Evolutionary conservation across 192 early-diverging fungal genomes (phyloP).

Genomic region (Lobosporangium transversale): DNA sequence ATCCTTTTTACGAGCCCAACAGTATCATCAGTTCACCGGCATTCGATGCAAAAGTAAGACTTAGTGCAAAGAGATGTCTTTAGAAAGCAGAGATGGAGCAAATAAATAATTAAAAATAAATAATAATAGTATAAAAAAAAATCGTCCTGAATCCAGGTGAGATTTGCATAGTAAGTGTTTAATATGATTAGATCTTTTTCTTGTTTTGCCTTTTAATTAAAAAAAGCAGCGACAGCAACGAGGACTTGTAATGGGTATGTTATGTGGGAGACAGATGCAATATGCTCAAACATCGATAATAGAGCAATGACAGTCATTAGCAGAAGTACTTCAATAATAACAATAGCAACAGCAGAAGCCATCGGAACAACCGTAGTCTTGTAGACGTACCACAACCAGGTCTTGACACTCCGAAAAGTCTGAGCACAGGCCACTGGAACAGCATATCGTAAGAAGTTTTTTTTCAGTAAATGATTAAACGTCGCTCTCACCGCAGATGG

Average conservation of each 20-base stretch:
- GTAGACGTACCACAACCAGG: neutral
- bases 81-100: conserved; percentile 26
- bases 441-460: conserved; percentile 15
- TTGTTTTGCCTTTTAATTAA: no score
- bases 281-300: no score
- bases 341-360: conserved; percentile 10
- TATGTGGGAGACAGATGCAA: no score
- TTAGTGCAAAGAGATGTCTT: conserved; percentile 79
- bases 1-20: conserved; percentile 92
- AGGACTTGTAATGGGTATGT: no score
- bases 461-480: neutral
- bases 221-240: no score
- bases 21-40: conserved; percentile 77
- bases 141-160: no score
- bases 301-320: neutral
- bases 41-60: conserved; percentile 85
- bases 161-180: no score
- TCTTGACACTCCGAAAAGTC: conserved; percentile 7
- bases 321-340: neutral
- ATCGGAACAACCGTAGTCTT: neutral
- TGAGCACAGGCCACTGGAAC: conserved; percentile 32
- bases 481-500: no score
- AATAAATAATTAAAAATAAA: conserved; percentile 10
- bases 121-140: neutral
- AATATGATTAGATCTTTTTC: no score